These are phyloP conservation scores for Prasinococcaceae sp. DNA, from an alignment of 139 green algal species.

Conservation along the genomic window DNA sequence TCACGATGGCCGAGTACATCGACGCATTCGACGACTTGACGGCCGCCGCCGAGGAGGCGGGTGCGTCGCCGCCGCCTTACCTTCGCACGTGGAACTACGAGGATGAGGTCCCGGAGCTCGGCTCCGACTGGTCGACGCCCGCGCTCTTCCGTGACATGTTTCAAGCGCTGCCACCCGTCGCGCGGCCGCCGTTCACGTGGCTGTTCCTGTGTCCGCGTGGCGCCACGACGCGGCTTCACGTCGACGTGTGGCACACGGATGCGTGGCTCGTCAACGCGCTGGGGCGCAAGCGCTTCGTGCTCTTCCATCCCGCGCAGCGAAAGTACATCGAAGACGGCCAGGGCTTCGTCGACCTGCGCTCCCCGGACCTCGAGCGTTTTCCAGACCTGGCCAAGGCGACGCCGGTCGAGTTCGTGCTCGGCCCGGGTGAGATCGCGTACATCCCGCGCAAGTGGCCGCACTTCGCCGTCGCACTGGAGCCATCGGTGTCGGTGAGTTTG, in stretches of 20 bases:
- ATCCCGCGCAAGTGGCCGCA: constrained; percentile 18
- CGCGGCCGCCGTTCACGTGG: constrained; percentile 14
- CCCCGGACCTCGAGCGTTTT: constrained; percentile 7
- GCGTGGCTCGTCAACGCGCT: constrained; percentile 8
- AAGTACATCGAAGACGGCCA: constrained; percentile 1
- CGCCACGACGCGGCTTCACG: constrained; percentile 6
- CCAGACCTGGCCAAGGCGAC: constrained; percentile 3
- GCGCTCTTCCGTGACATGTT: constrained; percentile 10
- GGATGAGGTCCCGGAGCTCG: not conserved
- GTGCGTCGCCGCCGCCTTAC: not conserved
- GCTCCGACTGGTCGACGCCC: not conserved
- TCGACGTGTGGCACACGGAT: constrained; percentile 17
- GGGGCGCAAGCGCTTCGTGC: constrained; percentile 8
- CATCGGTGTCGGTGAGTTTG: too few relatives aligned
- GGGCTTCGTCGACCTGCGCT: not conserved
- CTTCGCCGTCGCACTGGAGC: constrained; percentile 3
- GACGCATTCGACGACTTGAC: not conserved
- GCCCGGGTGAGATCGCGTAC: constrained; percentile 11
- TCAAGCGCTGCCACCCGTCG: not conserved
- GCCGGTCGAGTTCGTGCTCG: not conserved
- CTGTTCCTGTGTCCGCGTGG: constrained; percentile 14
- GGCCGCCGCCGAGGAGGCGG: not conserved
- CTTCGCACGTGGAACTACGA: constrained; percentile 8
- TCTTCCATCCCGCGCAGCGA: constrained; percentile 15
- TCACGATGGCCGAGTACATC: constrained; percentile 3